A percentile compares a stretch with the other conserved stretches of the same genome.
These are phyloP conservation scores for Epithemia pelagica DNA, from an alignment of 108 stramenopile genomes.

Conservation along the genomic window DNA sequence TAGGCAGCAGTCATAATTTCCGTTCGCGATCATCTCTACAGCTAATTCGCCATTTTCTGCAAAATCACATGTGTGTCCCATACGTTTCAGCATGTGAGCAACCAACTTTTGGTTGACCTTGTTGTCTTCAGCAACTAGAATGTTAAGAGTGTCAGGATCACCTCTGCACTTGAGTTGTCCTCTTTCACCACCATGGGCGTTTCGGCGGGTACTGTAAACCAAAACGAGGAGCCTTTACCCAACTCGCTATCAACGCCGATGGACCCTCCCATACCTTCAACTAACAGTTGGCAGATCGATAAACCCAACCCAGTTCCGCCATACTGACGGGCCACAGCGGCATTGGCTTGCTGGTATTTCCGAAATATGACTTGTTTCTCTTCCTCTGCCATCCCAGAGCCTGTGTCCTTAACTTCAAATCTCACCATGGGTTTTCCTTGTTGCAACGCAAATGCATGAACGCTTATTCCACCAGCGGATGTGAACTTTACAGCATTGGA, in stretches of 20 bases:
- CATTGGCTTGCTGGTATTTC: constrained; percentile 40
- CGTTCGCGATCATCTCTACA: constrained; percentile 16
- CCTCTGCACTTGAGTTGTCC: neutral
- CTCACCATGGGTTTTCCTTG: constrained; percentile 10
- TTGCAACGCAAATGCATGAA: neutral
- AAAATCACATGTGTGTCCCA: constrained; percentile 23
- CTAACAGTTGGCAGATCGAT: constrained; percentile 35
- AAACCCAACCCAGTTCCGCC: constrained; percentile 53
- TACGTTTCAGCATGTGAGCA: constrained; percentile 27
- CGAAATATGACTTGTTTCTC: constrained; percentile 32
- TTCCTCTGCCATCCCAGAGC: constrained; percentile 33
- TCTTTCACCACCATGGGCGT: constrained; percentile 1
- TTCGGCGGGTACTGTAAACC: constrained; percentile 15
- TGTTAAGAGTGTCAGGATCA: constrained; percentile 5
- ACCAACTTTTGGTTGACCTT: constrained; percentile 42
- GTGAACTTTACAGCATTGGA: constrained; percentile 63
- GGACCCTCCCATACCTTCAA: constrained; percentile 35
- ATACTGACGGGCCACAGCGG: constrained; percentile 35
- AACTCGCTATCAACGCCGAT: constrained; percentile 32
- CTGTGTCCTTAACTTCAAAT: constrained; percentile 46
- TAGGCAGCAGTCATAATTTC: constrained; percentile 25
- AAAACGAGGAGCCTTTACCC: constrained; percentile 32
- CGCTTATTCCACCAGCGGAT: constrained; percentile 18
- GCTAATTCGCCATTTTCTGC: constrained; percentile 32
- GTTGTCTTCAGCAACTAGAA: constrained; percentile 55